Evolutionary conservation across 2,329 filamentous ascomycete species (phyloP).

Genomic region (Fusarium bactridioides): DNA sequence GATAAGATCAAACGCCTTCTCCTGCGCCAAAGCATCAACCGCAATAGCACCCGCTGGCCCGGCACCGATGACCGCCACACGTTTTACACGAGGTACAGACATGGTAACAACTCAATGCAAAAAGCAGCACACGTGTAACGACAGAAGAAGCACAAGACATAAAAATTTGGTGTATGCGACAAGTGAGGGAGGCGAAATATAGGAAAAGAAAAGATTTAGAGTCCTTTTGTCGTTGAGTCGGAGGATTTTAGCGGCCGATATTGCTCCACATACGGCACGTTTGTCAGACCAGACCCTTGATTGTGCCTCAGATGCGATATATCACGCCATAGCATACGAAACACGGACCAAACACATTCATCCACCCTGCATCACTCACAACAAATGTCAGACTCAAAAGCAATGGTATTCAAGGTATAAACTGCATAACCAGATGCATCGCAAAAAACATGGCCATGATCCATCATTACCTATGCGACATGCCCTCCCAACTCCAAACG

Average conservation of each 20-base stretch:
- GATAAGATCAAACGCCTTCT: constrained; percentile 65
- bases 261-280: constrained; percentile 18
- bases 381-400: neutral
- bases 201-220: neutral
- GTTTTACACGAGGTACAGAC: constrained; percentile 33
- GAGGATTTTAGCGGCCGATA: constrained; percentile 21
- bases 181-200: neutral
- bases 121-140: neutral
- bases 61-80: constrained; percentile 67
- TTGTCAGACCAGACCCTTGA: constrained; percentile 11
- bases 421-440: constrained; percentile 4
- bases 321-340: constrained; percentile 20
- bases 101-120: neutral
- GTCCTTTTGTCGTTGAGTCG: neutral
- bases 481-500: constrained; percentile 11
- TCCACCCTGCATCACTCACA: too few species aligned
- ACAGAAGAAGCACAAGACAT: neutral
- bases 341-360: neutral
- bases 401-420: constrained; percentile 11
- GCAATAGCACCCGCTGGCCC: constrained; percentile 68
- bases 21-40: constrained; percentile 66
- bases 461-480: neutral
- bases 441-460: neutral
- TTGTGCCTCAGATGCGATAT: constrained; percentile 26
- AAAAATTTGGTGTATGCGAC: too few species aligned